Evolutionary conservation across 345 rosid species (phyloP).

Genomic region (Hibiscus trionum): DNA sequence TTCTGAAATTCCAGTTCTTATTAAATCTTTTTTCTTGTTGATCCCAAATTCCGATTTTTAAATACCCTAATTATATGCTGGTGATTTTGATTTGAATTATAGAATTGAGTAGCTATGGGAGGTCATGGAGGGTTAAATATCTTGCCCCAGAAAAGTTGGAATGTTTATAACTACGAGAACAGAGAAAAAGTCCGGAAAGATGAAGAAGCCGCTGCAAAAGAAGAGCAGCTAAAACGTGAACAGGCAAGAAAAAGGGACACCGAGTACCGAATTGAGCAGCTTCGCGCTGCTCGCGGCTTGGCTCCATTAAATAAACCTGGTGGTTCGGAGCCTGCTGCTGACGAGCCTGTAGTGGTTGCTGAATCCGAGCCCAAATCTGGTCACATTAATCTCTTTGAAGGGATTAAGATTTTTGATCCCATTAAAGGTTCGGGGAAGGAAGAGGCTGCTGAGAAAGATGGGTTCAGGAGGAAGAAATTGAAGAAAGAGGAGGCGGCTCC

Average conservation of each 20-base stretch:
- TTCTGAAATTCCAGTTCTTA: not conserved
- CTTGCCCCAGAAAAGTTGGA: slow-evolving; percentile 93
- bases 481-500: not conserved
- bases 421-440: not conserved
- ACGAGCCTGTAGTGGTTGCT: not conserved
- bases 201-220: not conserved
- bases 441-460: not conserved
- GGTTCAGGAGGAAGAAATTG: not conserved
- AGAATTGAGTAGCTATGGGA: slow-evolving; percentile 43
- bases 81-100: not conserved
- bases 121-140: slow-evolving; percentile 94
- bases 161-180: slow-evolving; percentile 35
- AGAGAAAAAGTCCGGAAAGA: not conserved
- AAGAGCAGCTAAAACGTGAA: not conserved
- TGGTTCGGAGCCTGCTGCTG: not conserved
- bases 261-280: not conserved
- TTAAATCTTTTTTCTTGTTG: no score
- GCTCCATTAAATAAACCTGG: not conserved
- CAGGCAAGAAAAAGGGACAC: not conserved
- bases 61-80: not conserved
- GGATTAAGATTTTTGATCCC: not conserved
- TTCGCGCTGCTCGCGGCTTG: not conserved
- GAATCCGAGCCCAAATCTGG: not conserved
- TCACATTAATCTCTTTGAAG: not conserved
- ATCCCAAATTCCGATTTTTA: not conserved